Evolutionary conservation across 345 rosid species (phyloP), one percentile per base, ranked within the genome.

Genomic region (Hypericum perforatum): DNA sequence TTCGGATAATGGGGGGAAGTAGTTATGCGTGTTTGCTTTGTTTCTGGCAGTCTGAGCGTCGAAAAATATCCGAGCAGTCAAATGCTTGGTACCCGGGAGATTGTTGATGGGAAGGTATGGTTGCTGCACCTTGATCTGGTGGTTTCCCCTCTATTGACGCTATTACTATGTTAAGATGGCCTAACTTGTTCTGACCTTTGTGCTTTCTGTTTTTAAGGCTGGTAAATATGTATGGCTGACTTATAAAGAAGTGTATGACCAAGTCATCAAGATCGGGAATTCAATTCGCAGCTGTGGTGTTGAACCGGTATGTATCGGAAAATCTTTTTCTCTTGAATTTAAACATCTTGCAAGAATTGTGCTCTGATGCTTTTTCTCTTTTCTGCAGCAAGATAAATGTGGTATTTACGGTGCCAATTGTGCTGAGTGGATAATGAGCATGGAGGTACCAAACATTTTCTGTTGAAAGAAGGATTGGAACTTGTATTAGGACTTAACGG

Each of bases 361-460:
- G 38, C 4, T 22, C 60, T 43, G 0, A 2, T 63, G 13, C 49
- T 37, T 11, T 22, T 65, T 56, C 16, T 46, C 32, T 22, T 22
- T 58, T 58, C 50, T 57, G 12, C 67, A 94, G 97, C 78, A 85
- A 43, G 89, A 64, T 2, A 86, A 79, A 65, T 94, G 97, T 65
- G 99, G 99, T 46, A 86, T 94, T 61, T 94, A 82, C 65, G 97
- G 99, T 16, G 82, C 89, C 62, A 94, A 94, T 47, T 78, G 75
- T 41, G 57, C 97, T 5, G 91, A 89, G 72, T 94, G 99, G 99
- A 72, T 94, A 53, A 82, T 89, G 41, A 86, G 99, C 76, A 89
- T 94, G 99, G 91, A 94, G 99, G 98, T 90, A 73, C 37, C 32
- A 22, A 0, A 16, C 38, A n/a, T 9, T 13, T 54, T 22, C 32